These are phyloP conservation scores for Orbilia ellipsospora DNA, from an alignment of 2,329 filamentous ascomycete species.

Conservation along the genomic window DNA sequence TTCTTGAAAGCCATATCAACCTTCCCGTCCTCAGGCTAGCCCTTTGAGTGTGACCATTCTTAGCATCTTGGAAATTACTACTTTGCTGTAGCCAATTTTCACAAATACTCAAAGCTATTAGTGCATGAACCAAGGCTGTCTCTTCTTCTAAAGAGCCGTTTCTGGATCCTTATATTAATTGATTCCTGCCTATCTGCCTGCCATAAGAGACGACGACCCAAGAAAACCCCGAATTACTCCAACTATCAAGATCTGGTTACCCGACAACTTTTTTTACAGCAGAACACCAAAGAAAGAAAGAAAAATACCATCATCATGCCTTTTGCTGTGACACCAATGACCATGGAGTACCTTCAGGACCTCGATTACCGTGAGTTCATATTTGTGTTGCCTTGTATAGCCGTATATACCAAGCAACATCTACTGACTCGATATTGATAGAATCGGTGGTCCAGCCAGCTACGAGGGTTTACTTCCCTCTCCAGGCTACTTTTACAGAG, in stretches of 20 bases:
- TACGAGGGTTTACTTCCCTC: slow-evolving; percentile 50
- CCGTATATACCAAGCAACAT: neutral
- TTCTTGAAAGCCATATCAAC: slow-evolving; percentile 22
- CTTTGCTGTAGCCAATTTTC: slow-evolving; percentile 48
- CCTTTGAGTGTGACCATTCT: slow-evolving; percentile 44
- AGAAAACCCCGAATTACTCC: slow-evolving; percentile 25
- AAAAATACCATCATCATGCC: slow-evolving; percentile 33
- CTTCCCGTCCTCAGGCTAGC: slow-evolving; percentile 39
- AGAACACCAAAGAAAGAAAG: slow-evolving; percentile 6
- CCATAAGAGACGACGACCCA: slow-evolving; percentile 33
- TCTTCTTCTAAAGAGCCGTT: slow-evolving; percentile 24
- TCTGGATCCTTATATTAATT: slow-evolving; percentile 34
- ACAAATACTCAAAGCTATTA: slow-evolving; percentile 24
- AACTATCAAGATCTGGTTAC: slow-evolving; percentile 11
- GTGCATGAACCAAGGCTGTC: slow-evolving; percentile 30
- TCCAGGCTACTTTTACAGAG: slow-evolving; percentile 51
- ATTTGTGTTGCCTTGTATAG: neutral
- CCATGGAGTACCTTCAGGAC: slow-evolving; percentile 54
- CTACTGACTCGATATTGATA: slow-evolving; percentile 23
- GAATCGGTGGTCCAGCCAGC: slow-evolving; percentile 54
- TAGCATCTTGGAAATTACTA: slow-evolving; percentile 40
- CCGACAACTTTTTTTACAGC: neutral
- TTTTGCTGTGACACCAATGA: slow-evolving; percentile 53
- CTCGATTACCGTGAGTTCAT: slow-evolving; percentile 51
- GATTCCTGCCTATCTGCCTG: slow-evolving; percentile 16